Evolutionary conservation across 441 rosid species (phyloP).

Genomic region (Erodium texanum): DNA sequence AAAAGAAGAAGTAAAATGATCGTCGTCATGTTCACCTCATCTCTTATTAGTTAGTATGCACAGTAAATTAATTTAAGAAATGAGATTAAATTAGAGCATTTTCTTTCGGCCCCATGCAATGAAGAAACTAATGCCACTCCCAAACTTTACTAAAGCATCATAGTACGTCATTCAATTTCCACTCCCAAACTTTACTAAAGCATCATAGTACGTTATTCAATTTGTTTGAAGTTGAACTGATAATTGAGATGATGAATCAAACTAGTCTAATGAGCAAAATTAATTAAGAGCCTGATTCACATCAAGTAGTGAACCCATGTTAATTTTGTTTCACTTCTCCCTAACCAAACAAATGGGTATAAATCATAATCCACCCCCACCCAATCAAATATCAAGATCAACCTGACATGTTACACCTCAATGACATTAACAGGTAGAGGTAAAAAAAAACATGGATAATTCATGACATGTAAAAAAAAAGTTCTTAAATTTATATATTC

Average conservation of each 20-base stretch:
- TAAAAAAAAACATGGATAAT: background rate
- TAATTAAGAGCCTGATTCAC: no score
- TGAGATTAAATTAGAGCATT: background rate
- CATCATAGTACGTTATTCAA: background rate
- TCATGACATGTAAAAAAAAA: background rate
- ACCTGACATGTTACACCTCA: background rate
- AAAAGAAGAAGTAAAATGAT: background rate
- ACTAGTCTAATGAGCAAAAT: background rate
- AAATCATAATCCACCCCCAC: background rate
- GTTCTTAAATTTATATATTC: background rate
- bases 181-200: background rate
- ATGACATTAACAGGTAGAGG: no score
- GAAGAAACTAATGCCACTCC: background rate
- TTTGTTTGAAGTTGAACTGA: background rate
- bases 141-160: background rate
- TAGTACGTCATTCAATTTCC: no score
- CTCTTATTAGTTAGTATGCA: background rate
- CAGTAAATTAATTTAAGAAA: background rate
- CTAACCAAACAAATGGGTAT: background rate
- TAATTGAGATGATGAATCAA: background rate
- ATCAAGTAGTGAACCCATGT: no score
- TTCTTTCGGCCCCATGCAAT: background rate
- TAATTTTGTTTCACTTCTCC: background rate
- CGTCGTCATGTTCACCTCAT: background rate
- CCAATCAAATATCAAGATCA: background rate